Evolutionary conservation across 495 filamentous ascomycete genomes (phyloP).

Genomic region (Barbatosphaeria neglecta): DNA sequence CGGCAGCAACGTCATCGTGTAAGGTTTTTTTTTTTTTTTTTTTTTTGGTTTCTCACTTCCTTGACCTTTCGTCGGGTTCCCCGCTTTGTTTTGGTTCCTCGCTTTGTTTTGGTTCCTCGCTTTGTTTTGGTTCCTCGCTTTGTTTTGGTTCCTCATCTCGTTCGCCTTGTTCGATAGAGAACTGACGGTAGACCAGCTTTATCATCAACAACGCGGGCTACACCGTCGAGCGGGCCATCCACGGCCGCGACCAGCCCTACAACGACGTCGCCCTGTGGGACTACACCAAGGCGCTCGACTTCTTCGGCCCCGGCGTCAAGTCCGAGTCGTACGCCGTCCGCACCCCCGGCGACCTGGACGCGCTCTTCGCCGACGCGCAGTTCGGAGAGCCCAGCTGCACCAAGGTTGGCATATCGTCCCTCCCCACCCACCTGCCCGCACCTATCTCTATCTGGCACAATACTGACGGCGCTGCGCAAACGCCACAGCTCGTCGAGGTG

Average conservation of each 20-base stretch:
- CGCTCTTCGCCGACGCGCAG: not conserved
- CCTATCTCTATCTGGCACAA: not conserved
- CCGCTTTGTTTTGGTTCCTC: no score
- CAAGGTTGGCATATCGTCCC: no score
- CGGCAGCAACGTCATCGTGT: slow-evolving; percentile 24
- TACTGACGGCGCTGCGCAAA: not conserved
- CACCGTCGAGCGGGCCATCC: slow-evolving; percentile 54
- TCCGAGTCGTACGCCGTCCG: not conserved
- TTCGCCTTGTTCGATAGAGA: slow-evolving; percentile 37
- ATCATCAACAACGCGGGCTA: slow-evolving; percentile 53
- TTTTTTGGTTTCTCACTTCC: no score
- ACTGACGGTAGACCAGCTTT: slow-evolving; percentile 57
- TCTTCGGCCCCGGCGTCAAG: slow-evolving; percentile 38
- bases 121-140: no score
- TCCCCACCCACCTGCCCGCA: not conserved
- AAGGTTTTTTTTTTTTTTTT: slow-evolving; percentile 30
- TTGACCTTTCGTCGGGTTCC: no score
- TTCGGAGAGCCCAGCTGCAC: not conserved
- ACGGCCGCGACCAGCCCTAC: slow-evolving; percentile 53
- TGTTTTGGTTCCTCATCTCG: slow-evolving; percentile 27
- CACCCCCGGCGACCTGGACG: not conserved
- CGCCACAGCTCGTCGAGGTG: not conserved
- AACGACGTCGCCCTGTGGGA: slow-evolving; percentile 65
- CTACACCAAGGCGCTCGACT: slow-evolving; percentile 44
- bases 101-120: no score